These are phyloP conservation scores for Thermomucor indicae-seudaticae DNA, from an alignment of 371 early-diverging fungal species.

Conservation along the genomic window DNA sequence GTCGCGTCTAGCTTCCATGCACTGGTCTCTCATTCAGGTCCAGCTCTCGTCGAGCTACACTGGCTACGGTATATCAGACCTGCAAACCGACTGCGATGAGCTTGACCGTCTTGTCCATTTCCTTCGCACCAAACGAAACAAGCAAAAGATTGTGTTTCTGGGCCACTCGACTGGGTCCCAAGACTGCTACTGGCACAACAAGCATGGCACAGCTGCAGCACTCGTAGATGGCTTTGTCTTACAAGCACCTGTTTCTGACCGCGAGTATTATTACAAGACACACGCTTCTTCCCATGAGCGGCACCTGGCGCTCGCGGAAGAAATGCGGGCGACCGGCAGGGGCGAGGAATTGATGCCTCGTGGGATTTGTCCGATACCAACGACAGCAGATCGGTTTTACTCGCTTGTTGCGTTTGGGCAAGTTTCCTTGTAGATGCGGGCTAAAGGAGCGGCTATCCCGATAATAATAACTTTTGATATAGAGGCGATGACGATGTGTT, in stretches of 20 bases:
- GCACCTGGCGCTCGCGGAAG: constrained; percentile 23
- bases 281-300: constrained; percentile 21
- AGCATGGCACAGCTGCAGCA: constrained; percentile 25
- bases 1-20: constrained; percentile 15
- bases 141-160: constrained; percentile 37
- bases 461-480: not conserved
- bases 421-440: not conserved
- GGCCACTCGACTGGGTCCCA: constrained; percentile 58
- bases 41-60: constrained; percentile 43
- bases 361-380: constrained; percentile 24
- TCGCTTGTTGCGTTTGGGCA: constrained; percentile 42
- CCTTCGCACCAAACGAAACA: constrained; percentile 26
- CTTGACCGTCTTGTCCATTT: constrained; percentile 37
- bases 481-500: constrained; percentile 60
- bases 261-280: constrained; percentile 30
- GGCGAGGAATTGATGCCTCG: constrained; percentile 41
- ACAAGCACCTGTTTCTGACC: constrained; percentile 55
- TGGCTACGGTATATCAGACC: constrained; percentile 42
- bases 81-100: constrained; percentile 38
- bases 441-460: not conserved
- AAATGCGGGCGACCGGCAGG: constrained; percentile 33
- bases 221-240: constrained; percentile 37
- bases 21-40: constrained; percentile 46
- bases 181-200: constrained; percentile 44
- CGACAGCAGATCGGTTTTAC: constrained; percentile 46